Evolutionary conservation across 169 alveolate species (phyloP).

Genomic region (Cyclospora cayetanensis): DNA sequence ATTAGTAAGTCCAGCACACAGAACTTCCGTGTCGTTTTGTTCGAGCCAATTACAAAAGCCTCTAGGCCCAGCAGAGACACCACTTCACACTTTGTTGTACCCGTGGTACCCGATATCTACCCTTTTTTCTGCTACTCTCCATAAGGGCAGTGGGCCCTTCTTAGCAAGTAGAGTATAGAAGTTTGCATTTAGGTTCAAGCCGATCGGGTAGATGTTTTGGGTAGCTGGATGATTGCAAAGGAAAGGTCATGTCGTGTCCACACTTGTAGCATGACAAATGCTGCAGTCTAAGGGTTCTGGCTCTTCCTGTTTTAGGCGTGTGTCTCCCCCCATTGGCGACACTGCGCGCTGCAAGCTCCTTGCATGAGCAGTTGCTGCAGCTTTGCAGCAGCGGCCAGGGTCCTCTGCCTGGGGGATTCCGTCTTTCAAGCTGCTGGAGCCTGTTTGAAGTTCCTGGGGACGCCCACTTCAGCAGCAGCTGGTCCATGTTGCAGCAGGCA

Average conservation of each 20-base stretch:
- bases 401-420: conserved; percentile 12
- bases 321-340: neutral
- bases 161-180: neutral
- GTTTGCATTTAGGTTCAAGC: neutral
- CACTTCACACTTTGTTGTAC: neutral
- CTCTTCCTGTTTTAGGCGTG: neutral
- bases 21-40: too few relatives aligned
- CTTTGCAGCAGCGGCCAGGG: conserved; percentile 8
- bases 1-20: neutral
- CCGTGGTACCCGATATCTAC: neutral
- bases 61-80: too few relatives aligned
- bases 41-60: too few relatives aligned
- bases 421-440: neutral
- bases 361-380: neutral
- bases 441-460: neutral
- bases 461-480: neutral
- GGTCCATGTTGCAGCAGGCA: neutral
- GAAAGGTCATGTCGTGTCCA: neutral
- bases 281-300: neutral
- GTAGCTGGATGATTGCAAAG: too few relatives aligned
- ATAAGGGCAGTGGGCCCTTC: neutral
- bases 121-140: neutral
- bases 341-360: neutral
- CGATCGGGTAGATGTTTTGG: neutral
- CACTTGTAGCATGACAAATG: neutral